Conservation (phyloP, 1,284 basidiomycete genomes). For the Sporisorium sorghi region DNA sequence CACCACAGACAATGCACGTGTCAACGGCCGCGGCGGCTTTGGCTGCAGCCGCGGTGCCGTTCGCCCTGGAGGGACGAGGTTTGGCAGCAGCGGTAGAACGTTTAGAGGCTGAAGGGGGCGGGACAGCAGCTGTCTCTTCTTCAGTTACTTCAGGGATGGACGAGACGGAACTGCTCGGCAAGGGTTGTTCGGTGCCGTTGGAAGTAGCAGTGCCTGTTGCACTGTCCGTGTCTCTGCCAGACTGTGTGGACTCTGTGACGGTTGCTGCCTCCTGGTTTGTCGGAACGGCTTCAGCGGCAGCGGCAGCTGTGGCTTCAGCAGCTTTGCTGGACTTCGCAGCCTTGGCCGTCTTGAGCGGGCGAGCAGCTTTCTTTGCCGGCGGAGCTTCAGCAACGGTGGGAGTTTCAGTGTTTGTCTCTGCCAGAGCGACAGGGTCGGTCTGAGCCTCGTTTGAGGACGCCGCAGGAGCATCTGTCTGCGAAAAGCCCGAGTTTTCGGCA, state of each 20-base stretch:
- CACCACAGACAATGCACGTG: constrained; percentile 26
- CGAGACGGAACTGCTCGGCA: constrained; percentile 7
- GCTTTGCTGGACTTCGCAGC: constrained; percentile 9
- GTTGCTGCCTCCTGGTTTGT: not conserved
- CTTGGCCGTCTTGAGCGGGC: constrained; percentile 12
- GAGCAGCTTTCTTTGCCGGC: constrained; percentile 11
- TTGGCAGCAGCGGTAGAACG: constrained; percentile 6
- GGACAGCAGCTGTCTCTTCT: not conserved
- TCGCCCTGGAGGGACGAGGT: constrained; percentile 12
- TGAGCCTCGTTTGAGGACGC: not conserved
- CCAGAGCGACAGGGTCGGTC: not conserved
- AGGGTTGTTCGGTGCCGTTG: not conserved
- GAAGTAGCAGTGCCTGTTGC: not conserved
- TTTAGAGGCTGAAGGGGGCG: constrained; percentile 3
- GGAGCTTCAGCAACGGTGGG: not conserved
- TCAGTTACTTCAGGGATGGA: not conserved
- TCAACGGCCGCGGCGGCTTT: not conserved
- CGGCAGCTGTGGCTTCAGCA: not conserved
- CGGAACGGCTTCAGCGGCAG: constrained; percentile 4
- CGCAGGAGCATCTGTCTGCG: not conserved
- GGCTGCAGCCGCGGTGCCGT: not conserved
- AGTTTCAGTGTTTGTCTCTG: not conserved
- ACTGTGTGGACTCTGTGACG: not conserved
- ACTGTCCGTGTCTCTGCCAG: not conserved
- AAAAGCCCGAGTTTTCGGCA: not conserved